These are phyloP conservation scores for Raphanus raphanistrum DNA, from an alignment of 345 rosid genomes.

Conservation along the genomic window DNA sequence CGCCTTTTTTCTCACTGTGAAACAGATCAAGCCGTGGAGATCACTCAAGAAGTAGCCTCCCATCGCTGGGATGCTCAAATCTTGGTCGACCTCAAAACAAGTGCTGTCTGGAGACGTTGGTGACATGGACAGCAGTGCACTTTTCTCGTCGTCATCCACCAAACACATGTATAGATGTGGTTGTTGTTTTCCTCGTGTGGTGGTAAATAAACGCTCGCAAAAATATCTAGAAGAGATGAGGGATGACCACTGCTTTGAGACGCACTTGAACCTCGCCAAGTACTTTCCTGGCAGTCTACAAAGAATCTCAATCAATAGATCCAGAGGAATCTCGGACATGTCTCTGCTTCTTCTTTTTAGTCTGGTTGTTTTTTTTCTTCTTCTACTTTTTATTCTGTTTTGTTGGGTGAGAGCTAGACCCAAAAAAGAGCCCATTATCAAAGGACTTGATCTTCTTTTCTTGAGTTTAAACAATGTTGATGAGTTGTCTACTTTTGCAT, in stretches of 20 bases:
- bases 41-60: neutral
- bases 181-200: neutral
- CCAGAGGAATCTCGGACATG: neutral
- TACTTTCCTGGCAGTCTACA: neutral
- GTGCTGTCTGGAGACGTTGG: neutral
- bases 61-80: neutral
- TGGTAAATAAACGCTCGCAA: neutral
- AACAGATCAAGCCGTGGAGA: slow-evolving; percentile 3
- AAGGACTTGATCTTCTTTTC: neutral
- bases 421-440: neutral
- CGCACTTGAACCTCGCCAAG: neutral
- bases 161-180: neutral
- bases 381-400: neutral
- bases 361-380: neutral
- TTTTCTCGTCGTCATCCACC: neutral
- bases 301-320: neutral
- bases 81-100: neutral
- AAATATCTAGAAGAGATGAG: neutral
- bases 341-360: neutral
- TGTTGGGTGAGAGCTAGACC: neutral
- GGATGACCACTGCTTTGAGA: too few species aligned
- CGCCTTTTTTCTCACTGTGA: neutral
- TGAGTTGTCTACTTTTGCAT: slow-evolving; percentile 52
- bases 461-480: slow-evolving; percentile 41
- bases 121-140: neutral